Conservation (phyloP, 2,329 filamentous ascomycete species). For the Zymoseptoria brevis region DNA sequence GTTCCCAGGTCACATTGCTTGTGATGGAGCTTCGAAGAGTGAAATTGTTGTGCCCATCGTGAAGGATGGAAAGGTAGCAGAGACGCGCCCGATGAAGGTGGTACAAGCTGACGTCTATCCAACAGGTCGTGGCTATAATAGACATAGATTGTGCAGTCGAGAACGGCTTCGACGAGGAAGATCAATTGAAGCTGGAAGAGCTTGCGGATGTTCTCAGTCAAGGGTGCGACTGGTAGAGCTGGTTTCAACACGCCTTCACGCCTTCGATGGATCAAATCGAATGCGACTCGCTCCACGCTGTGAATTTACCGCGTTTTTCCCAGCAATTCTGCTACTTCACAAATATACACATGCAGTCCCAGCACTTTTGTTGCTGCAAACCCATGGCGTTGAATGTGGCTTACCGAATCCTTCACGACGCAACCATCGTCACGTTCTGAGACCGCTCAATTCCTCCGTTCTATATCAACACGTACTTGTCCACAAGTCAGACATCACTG, state of each 20-base stretch:
- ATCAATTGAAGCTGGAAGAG: constrained; percentile 57
- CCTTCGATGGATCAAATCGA: background rate
- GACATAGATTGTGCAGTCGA: constrained; percentile 67
- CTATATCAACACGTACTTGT: background rate
- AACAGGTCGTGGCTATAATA: constrained; percentile 61
- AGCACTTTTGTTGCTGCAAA: background rate
- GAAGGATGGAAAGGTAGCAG: constrained; percentile 38
- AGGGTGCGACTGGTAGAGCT: constrained; percentile 55
- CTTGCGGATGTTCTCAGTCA: constrained; percentile 53
- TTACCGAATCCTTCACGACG: background rate
- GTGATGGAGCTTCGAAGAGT: constrained; percentile 65
- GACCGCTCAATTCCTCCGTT: background rate
- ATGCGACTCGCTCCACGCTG: too few relatives aligned
- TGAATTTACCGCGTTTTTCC: too few relatives aligned
- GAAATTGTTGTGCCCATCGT: constrained; percentile 76
- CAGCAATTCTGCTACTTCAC: too few relatives aligned
- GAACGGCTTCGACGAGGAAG: constrained; percentile 61
- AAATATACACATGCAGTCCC: background rate
- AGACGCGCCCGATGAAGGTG: background rate
- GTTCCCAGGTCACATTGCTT: constrained; percentile 76
- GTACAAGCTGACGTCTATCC: background rate
- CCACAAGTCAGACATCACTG: too few relatives aligned
- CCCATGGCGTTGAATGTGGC: background rate
- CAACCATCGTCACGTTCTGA: background rate
- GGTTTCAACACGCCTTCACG: background rate